phyloP scores from a whole-genome alignment of 305 asterid species.

The Rubia tinctorum region DNA sequence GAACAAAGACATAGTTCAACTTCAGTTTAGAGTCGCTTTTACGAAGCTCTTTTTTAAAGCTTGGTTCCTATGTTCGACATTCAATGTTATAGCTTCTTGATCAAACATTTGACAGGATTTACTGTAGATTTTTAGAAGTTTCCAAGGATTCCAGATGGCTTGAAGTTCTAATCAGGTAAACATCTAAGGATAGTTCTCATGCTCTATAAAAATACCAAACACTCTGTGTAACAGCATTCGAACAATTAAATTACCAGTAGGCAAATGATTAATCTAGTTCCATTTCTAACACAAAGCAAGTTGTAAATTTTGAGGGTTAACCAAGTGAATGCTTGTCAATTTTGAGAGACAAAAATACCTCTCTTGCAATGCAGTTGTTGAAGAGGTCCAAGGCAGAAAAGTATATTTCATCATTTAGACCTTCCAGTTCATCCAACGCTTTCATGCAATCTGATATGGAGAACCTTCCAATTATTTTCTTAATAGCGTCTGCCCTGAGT shows the following conservation, averaged over 20 bases:
- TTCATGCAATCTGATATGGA: conserved; percentile 55
- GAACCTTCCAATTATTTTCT: conserved; percentile 39
- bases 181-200: too few species aligned
- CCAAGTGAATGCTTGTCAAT: conserved; percentile 64
- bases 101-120: too few species aligned
- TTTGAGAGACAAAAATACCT: conserved; percentile 60
- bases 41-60: too few species aligned
- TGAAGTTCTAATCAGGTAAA: too few species aligned
- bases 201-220: too few species aligned
- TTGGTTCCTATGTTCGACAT: too few species aligned
- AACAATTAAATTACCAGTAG: neutral
- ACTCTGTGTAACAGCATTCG: too few species aligned
- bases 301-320: conserved; percentile 39
- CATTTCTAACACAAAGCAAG: neutral
- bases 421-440: conserved; percentile 65
- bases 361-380: conserved; percentile 54
- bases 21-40: too few species aligned
- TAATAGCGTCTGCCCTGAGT: conserved; percentile 52
- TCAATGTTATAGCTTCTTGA: too few species aligned
- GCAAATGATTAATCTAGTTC: neutral
- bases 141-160: too few species aligned
- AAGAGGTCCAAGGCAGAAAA: conserved; percentile 73
- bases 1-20: too few species aligned
- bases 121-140: too few species aligned
- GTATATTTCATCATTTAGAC: conserved; percentile 50